These are phyloP conservation scores for Sarocladiaceae sp. DNA, from an alignment of 2,329 filamentous ascomycete genomes.

Conservation along the genomic window DNA sequence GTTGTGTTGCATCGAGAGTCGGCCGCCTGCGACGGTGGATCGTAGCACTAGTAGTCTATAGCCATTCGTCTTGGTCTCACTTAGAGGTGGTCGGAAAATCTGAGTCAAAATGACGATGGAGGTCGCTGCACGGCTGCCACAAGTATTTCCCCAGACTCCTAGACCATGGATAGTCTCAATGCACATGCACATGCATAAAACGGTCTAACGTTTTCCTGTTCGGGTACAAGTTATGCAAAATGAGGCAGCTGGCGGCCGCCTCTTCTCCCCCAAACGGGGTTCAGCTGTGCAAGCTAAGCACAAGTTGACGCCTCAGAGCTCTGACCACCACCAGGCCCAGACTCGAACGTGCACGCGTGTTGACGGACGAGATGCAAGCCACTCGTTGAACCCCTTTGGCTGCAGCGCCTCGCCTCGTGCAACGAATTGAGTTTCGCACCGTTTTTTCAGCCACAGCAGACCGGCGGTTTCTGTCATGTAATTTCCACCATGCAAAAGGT, in stretches of 20 bases:
- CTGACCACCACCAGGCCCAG: background rate
- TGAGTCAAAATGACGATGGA: background rate
- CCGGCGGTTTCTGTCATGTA: background rate
- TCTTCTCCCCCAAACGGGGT: background rate
- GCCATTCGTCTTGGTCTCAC: no score
- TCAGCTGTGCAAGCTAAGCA: background rate
- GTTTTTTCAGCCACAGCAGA: background rate
- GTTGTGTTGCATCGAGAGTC: no score
- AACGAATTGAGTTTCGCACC: background rate
- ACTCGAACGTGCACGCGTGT: background rate
- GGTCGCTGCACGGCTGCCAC: background rate
- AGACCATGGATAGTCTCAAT: background rate
- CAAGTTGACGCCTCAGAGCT: background rate
- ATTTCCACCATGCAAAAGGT: background rate
- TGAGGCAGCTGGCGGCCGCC: background rate
- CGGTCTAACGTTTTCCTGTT: background rate
- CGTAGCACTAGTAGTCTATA: no score
- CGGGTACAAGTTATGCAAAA: background rate
- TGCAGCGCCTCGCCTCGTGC: background rate
- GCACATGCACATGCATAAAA: background rate
- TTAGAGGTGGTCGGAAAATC: background rate
- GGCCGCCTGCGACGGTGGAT: no score
- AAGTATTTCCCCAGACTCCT: background rate
- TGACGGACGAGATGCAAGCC: background rate
- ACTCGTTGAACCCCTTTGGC: background rate